Percentiles rank a stretch among this genome's conserved stretches.
phyloP scores from a whole-genome alignment of 768 basidiomycete species.

The Rhodotorula babjevae region DNA sequence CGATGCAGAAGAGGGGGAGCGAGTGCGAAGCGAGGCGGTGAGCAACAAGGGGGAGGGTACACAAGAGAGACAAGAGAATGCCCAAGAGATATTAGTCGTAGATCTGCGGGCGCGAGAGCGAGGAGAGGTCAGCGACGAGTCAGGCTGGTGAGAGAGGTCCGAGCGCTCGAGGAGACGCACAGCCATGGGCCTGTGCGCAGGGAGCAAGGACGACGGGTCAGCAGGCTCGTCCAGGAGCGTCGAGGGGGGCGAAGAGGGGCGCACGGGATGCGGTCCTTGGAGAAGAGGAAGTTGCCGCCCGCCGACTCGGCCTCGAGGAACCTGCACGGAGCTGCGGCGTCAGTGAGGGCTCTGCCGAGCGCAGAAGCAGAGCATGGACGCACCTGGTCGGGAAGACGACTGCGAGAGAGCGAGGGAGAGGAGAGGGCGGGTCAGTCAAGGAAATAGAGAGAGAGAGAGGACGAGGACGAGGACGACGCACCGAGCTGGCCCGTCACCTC shows the following conservation, averaged over 20 bases:
- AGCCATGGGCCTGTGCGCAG: neutral
- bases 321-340: slow-evolving; percentile 55
- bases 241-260: neutral
- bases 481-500: slow-evolving; percentile 82
- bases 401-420: neutral
- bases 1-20: too few species aligned
- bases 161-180: neutral
- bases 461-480: slow-evolving; percentile 43
- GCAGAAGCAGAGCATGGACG: neutral
- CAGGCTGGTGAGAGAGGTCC: neutral
- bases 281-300: slow-evolving; percentile 88
- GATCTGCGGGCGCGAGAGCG: neutral
- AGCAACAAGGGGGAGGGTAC: too few species aligned
- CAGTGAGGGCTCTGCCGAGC: too few species aligned
- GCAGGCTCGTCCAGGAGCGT: neutral
- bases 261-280: slow-evolving; percentile 59
- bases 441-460: neutral
- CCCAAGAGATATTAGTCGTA: slow-evolving; percentile 1
- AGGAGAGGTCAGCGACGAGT: too few species aligned
- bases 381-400: slow-evolving; percentile 30
- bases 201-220: too few species aligned
- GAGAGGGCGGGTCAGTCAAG: neutral
- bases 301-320: slow-evolving; percentile 92
- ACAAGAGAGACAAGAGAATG: too few species aligned
- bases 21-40: too few species aligned